Evolutionary conservation across 83 land plant species (phyloP), one percentile per base, ranked within the genome.

Genomic region (Larix sibirica): DNA sequence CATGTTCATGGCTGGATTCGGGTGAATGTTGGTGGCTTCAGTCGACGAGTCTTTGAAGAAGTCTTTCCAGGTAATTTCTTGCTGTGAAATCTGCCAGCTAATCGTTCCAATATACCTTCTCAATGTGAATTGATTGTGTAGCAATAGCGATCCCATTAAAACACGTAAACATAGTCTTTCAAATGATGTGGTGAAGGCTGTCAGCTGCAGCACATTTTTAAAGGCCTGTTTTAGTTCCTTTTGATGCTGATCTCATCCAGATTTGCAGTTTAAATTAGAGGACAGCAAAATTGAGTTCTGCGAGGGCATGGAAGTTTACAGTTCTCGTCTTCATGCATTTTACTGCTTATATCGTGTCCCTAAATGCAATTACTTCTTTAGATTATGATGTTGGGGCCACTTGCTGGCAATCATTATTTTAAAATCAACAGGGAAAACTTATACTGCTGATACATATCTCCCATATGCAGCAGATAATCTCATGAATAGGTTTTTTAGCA

Each of bases 21-120:
- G 31, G 21, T 24, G 78, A 58, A 75, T 75, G 78, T 23, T 23
- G 21, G 78, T 50, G 26, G 21, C 2, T 47, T 47, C 78, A 75
- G 78, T 50, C 9, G 78, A 75, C 16, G 78, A 75, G 78, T 31
- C 78, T 50, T 75, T 75, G 78, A 75, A 23, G 60, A 75, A 75
- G 58, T 21, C 60, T 24, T 75, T 75, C 16, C 60, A 47, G 78
- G 78, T 75, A 75, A 75, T 24, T 69, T 17, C 16, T 20, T 69
- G 73, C 44, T 33, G 5, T 0, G 17, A 31, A 69, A 24, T 36
- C 0, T 33, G 33, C 9, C 18, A 1, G 18, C 33, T 16, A 17
- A 36, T 31, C 38, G 42, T 69, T 8, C 8, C 31, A 28, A 28
- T 28, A 3, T 12, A 31, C 36, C 71, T 4, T 12, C 18, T 0